These are phyloP conservation scores for Raphidocelis subcapitata DNA, from an alignment of 139 green algal species.

Conservation along the genomic window DNA sequence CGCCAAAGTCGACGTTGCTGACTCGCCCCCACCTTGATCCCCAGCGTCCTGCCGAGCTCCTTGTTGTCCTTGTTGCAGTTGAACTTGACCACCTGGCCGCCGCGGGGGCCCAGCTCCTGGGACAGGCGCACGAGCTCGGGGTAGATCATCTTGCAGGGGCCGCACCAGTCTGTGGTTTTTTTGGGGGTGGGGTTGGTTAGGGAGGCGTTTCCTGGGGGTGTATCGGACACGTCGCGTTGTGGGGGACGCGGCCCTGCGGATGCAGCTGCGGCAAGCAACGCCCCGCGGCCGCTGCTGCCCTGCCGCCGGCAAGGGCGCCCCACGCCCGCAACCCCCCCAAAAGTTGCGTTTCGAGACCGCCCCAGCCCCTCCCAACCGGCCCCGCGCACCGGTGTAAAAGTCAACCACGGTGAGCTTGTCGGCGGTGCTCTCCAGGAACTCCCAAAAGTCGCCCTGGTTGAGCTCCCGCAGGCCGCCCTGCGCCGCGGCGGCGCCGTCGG, in stretches of 20 bases:
- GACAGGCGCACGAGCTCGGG: conserved; percentile 57
- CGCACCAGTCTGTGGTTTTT: conserved; percentile 45
- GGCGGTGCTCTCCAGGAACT: conserved; percentile 1
- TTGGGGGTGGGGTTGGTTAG: too few species aligned
- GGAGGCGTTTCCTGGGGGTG: neutral
- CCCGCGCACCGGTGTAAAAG: conserved; percentile 67
- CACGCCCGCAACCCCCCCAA: too few species aligned
- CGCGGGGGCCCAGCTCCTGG: conserved; percentile 37
- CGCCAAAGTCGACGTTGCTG: too few species aligned
- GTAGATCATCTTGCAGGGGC: conserved; percentile 78
- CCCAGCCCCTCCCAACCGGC: neutral
- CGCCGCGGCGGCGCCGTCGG: neutral
- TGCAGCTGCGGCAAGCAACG: too few species aligned
- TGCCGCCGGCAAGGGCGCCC: too few species aligned
- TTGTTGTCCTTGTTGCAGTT: conserved; percentile 81
- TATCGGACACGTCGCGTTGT: neutral
- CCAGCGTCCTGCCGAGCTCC: conserved; percentile 55
- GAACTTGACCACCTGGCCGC: conserved; percentile 62
- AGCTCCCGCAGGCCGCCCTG: conserved; percentile 5
- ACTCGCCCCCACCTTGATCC: conserved; percentile 31
- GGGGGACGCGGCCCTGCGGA: too few species aligned
- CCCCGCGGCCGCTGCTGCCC: too few species aligned
- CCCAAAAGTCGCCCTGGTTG: conserved; percentile 21
- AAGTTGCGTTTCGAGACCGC: neutral
- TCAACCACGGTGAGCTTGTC: conserved; percentile 64